Evolutionary conservation across 352 stramenopile genomes (phyloP).

Genomic region (Globisporangium iwayamae): DNA sequence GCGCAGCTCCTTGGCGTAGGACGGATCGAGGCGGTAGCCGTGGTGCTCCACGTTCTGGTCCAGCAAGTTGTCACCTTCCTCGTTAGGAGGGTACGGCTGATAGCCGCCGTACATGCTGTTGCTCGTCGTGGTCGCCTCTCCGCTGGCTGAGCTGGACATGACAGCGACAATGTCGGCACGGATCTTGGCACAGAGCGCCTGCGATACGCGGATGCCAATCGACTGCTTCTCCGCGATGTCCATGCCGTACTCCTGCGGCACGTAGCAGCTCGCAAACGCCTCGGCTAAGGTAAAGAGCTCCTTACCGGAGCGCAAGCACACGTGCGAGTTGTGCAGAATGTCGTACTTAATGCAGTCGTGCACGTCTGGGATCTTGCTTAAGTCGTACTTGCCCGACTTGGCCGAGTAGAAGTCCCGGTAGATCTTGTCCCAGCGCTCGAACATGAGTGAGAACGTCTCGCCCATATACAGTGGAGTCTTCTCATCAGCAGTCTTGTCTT

Average conservation of each 20-base stretch:
- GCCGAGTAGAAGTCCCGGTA: constrained; percentile 93
- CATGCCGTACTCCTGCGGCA: constrained; percentile 96
- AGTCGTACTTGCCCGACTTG: constrained; percentile 89
- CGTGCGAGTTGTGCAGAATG: constrained; percentile 95
- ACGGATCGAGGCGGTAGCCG: constrained; percentile 85
- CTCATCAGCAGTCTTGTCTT: constrained; percentile 79
- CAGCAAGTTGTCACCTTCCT: constrained; percentile 26
- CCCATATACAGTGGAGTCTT: constrained; percentile 91
- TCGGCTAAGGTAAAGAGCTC: constrained; percentile 95
- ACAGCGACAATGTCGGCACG: constrained; percentile 88
- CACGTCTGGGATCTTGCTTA: constrained; percentile 97
- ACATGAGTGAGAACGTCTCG: constrained; percentile 93
- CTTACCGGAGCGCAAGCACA: constrained; percentile 83
- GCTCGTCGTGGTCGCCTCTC: constrained; percentile 26
- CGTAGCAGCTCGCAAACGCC: constrained; percentile 95
- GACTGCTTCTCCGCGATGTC: constrained; percentile 91
- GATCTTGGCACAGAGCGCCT: constrained; percentile 98
- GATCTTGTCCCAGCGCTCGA: constrained; percentile 94
- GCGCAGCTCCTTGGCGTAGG: constrained; percentile 89
- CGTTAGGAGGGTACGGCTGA: constrained; percentile 19
- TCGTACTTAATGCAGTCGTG: constrained; percentile 99
- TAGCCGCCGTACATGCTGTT: constrained; percentile 35
- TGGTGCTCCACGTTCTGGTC: constrained; percentile 81
- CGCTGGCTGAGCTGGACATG: constrained; percentile 53
- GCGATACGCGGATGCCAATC: constrained; percentile 95